Evolutionary conservation across 192 early-diverging fungal genomes (phyloP).

Genomic region (Funneliformis mosseae): DNA sequence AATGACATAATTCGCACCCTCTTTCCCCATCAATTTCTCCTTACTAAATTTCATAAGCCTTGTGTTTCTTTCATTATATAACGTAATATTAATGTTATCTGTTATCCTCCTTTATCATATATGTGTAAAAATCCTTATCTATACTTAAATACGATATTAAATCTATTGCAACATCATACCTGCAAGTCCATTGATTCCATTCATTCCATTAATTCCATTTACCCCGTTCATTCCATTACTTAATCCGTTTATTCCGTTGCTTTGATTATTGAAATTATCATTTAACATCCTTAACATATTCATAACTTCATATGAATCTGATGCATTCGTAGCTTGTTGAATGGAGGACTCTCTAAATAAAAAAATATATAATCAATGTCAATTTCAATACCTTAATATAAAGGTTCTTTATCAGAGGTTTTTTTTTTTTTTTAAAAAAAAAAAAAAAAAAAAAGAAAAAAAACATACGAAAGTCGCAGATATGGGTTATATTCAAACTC

Average conservation of each 20-base stretch:
- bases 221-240: background rate
- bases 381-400: background rate
- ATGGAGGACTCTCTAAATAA: conserved; percentile 55
- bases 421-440: background rate
- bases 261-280: conserved; percentile 37
- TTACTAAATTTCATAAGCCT: background rate
- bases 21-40: background rate
- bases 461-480: conserved; percentile 67
- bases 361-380: background rate
- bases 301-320: conserved; percentile 76
- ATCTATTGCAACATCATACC: background rate
- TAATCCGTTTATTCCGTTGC: background rate
- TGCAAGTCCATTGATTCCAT: background rate
- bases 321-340: conserved; percentile 54
- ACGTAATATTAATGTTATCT: too few species aligned
- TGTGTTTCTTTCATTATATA: too few species aligned
- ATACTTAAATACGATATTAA: background rate
- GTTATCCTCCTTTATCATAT: too few species aligned
- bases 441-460: background rate
- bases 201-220: background rate
- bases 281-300: conserved; percentile 72
- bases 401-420: too few species aligned
- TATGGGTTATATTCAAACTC: conserved; percentile 89
- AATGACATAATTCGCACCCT: background rate
- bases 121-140: too few species aligned